Conservation (phyloP, 768 basidiomycete species). For the Bullera alba region DNA sequence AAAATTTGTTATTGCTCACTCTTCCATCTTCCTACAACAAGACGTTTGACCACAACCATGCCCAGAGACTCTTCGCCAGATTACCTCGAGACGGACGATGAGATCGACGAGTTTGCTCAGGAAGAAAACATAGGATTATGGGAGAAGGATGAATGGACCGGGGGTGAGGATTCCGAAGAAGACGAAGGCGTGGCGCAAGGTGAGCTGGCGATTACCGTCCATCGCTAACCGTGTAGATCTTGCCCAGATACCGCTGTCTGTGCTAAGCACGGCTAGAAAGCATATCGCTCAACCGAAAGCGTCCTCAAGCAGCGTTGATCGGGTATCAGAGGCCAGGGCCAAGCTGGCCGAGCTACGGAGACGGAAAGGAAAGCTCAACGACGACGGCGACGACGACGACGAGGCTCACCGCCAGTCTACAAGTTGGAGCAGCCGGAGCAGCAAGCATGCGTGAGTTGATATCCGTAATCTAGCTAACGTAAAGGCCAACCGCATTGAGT, state of each 20-base stretch:
- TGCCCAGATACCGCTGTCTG: no score
- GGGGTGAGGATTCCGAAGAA: constrained; percentile 15
- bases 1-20: no score
- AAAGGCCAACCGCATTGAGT: constrained; percentile 70
- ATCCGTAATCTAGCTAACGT: background rate
- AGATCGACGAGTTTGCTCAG: constrained; percentile 43
- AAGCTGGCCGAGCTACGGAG: constrained; percentile 33
- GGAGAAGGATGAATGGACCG: constrained; percentile 18
- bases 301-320: background rate
- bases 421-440: no score
- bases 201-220: no score
- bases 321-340: background rate
- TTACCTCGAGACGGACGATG: constrained; percentile 36
- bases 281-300: no score
- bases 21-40: no score
- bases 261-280: no score
- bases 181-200: constrained; percentile 1
- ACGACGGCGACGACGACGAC: background rate
- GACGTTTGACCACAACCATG: no score
- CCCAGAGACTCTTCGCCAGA: constrained; percentile 5
- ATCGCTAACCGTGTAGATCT: no score
- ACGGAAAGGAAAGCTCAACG: constrained; percentile 7
- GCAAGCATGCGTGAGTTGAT: constrained; percentile 76
- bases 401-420: background rate
- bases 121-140: constrained; percentile 5